Evolutionary conservation across 768 basidiomycete genomes (phyloP), one percentile per base, ranked within the genome.

Genomic region (Gyrodon lividus): DNA sequence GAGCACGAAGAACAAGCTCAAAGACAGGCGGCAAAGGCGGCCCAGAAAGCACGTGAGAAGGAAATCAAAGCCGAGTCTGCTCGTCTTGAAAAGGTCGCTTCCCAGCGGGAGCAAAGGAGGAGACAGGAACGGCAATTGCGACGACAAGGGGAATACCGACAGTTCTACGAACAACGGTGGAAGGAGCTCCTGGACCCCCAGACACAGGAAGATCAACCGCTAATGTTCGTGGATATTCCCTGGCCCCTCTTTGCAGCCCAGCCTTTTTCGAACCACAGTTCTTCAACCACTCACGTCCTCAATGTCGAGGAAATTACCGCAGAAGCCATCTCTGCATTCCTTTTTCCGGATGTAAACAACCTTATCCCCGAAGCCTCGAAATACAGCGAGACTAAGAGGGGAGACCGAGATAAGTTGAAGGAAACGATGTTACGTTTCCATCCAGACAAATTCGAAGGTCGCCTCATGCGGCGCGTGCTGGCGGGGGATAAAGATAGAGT

Each of bases 361-460:
- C 28, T 30, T 13, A 43, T 46, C 1, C 33, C 41, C 16, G 8
- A 30, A 19, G 38, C 49, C 40, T 47, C 56, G 39, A 42, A 46
- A 17, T 46, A 56, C 19, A 62, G 53, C 43, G 71, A 69, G 17
- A 52, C 52, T 19, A 63, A 65, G 30, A 79, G 74, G 65, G 80
- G 76, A 62, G 74, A 72, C 30, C 84, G 79, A 62, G 84, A 88
- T 17, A 83, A 76, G 55, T 60, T 89, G 40, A 73, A 84, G 58
- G 87, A 88, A 67, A 77, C 84, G 0, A 75, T 88, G 59, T 66
- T 89, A 22, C 82, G 87, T 17, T 90, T 86, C 64, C 88, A 90
- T 62, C 88, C 88, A 2, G 88, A 90, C 67, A 90, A 90, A 64
- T 89, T 89, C 48, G 86, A 90, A 63, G 86, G 88, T 17, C 76